These are phyloP conservation scores for Trichosporon sp. DNA, from an alignment of 1,284 basidiomycete species.

Conservation along the genomic window DNA sequence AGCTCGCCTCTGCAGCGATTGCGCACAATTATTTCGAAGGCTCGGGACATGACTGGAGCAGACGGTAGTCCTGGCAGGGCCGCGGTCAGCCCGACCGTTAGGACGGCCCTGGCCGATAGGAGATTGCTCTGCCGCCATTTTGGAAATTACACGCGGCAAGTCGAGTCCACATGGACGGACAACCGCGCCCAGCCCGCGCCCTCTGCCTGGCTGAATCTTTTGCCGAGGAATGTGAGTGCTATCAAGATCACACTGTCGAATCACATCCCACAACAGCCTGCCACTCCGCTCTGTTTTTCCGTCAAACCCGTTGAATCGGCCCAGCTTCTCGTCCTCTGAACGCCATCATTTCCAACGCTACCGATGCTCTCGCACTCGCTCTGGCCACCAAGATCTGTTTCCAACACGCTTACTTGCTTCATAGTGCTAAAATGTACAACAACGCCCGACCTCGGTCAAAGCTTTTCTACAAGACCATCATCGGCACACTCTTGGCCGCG, in stretches of 20 bases:
- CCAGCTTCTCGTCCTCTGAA: neutral
- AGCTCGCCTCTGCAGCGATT: slow-evolving; percentile 4
- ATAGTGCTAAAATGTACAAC: neutral
- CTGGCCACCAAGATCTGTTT: neutral
- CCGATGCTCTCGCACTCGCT: neutral
- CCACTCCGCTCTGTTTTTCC: slow-evolving; percentile 9
- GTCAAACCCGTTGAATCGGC: neutral
- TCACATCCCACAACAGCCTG: neutral
- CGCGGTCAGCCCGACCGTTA: neutral
- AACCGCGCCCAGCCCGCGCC: neutral
- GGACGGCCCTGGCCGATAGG: slow-evolving; percentile 11
- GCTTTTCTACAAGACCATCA: slow-evolving; percentile 7
- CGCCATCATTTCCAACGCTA: neutral
- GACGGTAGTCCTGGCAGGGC: neutral
- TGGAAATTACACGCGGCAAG: neutral
- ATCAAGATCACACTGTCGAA: slow-evolving; percentile 10
- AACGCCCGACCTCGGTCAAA: neutral
- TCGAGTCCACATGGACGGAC: slow-evolving; percentile 2
- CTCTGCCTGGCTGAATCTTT: slow-evolving; percentile 15
- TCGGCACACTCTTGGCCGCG: neutral
- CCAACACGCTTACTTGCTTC: neutral
- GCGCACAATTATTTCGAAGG: neutral
- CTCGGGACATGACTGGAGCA: neutral
- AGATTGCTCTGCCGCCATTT: neutral
- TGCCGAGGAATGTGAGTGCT: slow-evolving; percentile 18